A percentile compares a stretch with the other conserved stretches of the same genome.
Evolutionary conservation across 1,284 basidiomycete species (phyloP).

Genomic region (Anthracocystis setariae): DNA sequence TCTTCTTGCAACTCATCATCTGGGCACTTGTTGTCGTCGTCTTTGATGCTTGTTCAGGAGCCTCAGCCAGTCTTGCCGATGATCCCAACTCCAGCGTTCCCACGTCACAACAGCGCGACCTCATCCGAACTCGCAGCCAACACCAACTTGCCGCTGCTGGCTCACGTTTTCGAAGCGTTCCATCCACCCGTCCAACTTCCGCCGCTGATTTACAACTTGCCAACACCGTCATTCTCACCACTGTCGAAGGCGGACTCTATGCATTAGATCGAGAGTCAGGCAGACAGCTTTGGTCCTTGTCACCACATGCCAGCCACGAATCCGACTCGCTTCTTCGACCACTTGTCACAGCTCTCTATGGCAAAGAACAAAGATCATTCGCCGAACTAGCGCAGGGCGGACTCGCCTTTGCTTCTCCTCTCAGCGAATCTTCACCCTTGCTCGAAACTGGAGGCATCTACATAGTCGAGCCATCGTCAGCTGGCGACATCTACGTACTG

Average conservation of each 20-base stretch:
- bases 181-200: conserved; percentile 28
- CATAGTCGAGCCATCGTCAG: conserved; percentile 86
- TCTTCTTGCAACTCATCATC: conserved; percentile 42
- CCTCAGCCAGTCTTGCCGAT: conserved; percentile 11
- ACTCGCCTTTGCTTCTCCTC: conserved; percentile 27
- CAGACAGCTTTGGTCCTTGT: conserved; percentile 54
- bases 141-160: conserved; percentile 20
- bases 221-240: conserved; percentile 82
- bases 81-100: conserved; percentile 23
- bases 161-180: conserved; percentile 23
- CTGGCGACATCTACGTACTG: conserved; percentile 85
- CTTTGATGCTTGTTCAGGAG: conserved; percentile 22
- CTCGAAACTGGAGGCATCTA: conserved; percentile 78
- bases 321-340: conserved; percentile 51
- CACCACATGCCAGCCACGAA: conserved; percentile 37
- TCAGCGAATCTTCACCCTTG: conserved; percentile 67
- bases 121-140: conserved; percentile 19
- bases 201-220: conserved; percentile 73
- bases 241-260: conserved; percentile 89
- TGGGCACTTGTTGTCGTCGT: conserved; percentile 26
- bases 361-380: conserved; percentile 52
- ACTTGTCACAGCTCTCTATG: conserved; percentile 57
- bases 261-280: conserved; percentile 84
- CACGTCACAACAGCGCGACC: conserved; percentile 16
- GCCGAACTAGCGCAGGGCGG: conserved; percentile 52